These are phyloP conservation scores for Talaromyces rugulosus DNA, from an alignment of 2,329 filamentous ascomycete species.

Conservation along the genomic window DNA sequence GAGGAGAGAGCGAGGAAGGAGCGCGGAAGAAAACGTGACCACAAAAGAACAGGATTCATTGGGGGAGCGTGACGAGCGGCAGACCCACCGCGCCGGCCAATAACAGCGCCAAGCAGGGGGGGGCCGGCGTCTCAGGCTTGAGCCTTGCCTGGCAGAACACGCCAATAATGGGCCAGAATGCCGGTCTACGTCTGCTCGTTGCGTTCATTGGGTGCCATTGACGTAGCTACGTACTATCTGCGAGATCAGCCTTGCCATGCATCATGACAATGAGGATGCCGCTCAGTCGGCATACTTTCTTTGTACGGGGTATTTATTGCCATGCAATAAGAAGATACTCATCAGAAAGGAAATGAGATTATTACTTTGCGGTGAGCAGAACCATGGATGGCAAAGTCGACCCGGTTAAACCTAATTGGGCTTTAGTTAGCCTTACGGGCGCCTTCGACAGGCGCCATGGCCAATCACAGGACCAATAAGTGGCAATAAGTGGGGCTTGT, in stretches of 20 bases:
- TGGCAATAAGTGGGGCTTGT: neutral
- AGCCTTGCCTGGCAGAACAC: neutral
- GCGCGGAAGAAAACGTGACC: neutral
- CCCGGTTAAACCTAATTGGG: neutral
- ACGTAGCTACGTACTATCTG: neutral
- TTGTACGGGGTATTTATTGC: too few relatives aligned
- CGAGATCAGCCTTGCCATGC: neutral
- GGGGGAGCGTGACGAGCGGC: neutral
- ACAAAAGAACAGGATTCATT: neutral
- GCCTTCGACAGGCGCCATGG: conserved; percentile 12
- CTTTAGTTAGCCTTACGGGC: conserved; percentile 3
- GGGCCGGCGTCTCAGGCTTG: neutral
- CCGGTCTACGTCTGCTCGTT: neutral
- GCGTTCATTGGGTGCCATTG: neutral
- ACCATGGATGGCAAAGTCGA: neutral
- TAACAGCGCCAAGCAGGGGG: neutral
- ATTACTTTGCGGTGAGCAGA: neutral
- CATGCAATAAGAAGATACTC: too few relatives aligned
- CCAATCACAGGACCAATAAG: conserved; percentile 6
- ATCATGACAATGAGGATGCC: neutral
- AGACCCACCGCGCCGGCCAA: neutral
- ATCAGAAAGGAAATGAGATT: too few relatives aligned
- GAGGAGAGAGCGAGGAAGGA: conserved; percentile 1
- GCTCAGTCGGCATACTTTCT: too few relatives aligned
- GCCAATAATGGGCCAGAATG: neutral